Percentiles rank a stretch among this genome's conserved stretches.
Evolutionary conservation across 805 yeast genomes (phyloP).

Genomic region (Saturnispora ahearnii): DNA sequence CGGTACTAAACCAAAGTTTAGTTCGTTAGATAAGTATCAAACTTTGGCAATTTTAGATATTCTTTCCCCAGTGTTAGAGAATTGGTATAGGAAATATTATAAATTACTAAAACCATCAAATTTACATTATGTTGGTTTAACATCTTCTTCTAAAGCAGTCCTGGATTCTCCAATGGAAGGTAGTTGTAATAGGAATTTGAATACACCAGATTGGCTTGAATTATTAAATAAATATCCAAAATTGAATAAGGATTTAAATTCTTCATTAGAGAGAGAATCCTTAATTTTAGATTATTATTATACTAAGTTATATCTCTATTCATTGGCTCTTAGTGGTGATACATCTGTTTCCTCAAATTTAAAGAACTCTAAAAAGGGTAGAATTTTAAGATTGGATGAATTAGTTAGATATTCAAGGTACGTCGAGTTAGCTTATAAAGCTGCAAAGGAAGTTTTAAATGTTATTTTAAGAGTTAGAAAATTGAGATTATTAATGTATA

Average conservation of each 20-base stretch:
- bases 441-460: slow-evolving; percentile 72
- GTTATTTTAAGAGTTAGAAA: slow-evolving; percentile 64
- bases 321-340: slow-evolving; percentile 61
- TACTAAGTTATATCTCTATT: slow-evolving; percentile 73
- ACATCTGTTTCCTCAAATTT: slow-evolving; percentile 28
- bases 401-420: slow-evolving; percentile 64
- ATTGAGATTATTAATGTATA: slow-evolving; percentile 53
- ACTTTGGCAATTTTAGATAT: slow-evolving; percentile 64
- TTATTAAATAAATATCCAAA: slow-evolving; percentile 29
- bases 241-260: slow-evolving; percentile 30
- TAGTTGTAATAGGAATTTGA: neutral
- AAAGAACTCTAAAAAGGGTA: slow-evolving; percentile 20
- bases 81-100: slow-evolving; percentile 64
- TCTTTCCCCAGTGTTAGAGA: slow-evolving; percentile 65
- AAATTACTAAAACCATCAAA: slow-evolving; percentile 43
- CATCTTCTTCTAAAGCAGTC: neutral
- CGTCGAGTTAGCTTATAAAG: slow-evolving; percentile 70
- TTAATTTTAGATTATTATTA: slow-evolving; percentile 77
- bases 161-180: neutral
- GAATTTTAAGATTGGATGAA: slow-evolving; percentile 52
- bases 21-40: slow-evolving; percentile 47
- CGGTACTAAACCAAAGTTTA: slow-evolving; percentile 49
- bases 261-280: slow-evolving; percentile 54
- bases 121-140: slow-evolving; percentile 25
- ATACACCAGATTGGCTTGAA: slow-evolving; percentile 12